Base-by-base conservation (phyloP, 495 filamentous ascomycete species). In the Aspergillus egyptiacus region DNA sequence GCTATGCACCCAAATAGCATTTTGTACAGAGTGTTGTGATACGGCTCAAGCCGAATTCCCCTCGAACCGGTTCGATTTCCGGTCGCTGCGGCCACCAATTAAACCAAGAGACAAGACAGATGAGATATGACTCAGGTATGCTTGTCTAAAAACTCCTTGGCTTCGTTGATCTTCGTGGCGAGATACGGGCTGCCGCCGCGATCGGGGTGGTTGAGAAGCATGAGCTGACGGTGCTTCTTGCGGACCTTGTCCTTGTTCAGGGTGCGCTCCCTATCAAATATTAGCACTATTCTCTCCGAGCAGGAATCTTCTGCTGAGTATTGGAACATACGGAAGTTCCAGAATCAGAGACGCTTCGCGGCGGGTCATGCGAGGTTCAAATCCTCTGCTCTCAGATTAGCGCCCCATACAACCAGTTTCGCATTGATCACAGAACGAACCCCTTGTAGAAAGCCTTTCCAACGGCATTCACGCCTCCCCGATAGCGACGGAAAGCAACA, bases 171-270 rank as follows among this genome's bases (percentile, higher is more conserved):
- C 65, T 98, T 98, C 36, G 89, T 95, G 7, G 93, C 93, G 46
- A 98, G 65, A 66, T 96, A 99, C 24, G 93, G 93, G 64, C 90
- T 96, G 15, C 93, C 93, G 43, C 93, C 93, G 53, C 93, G 87
- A 69, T 99, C 93, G 24, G 93, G 93, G 69, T 99, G 93, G 71
- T 99, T 99, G 52, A 94, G 74, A 43, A 99, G 79, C 93, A 99
- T 99, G 42, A 97, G 82, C 51, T 86, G 88, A 27, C 93, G 82
- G 72, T 99, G 93, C 55, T 91, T 90, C 74, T 97, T 96, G 60
- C 93, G 87, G 39, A 99, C 76, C 55, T 91, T 90, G 32, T 95
- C 89, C 71, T 94, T 95, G 45, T 82, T 89, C 56, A 95, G 54
- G 51, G 80, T 80, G 37, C 88, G 79, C 66, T 97, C 93, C 43